Conservation (phyloP, 2,329 filamentous ascomycete genomes). For the Aureobasidium sp. region DNA sequence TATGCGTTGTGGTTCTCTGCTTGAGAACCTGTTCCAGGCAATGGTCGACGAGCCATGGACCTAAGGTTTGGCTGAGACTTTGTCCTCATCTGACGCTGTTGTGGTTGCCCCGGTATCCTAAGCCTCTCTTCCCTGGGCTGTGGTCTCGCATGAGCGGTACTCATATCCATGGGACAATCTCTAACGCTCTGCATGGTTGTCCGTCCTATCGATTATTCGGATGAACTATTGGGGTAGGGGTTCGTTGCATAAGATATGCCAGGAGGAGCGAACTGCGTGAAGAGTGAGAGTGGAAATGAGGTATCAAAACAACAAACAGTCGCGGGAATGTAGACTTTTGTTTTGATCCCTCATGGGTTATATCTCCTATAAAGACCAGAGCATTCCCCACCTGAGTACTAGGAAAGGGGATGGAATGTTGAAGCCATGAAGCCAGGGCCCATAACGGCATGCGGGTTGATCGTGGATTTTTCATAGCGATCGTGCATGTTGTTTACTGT, state of each 20-base stretch:
- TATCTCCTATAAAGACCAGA: conserved; percentile 10
- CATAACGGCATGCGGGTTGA: conserved; percentile 12
- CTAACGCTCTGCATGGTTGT: conserved; percentile 12
- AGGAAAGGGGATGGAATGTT: conserved; percentile 14
- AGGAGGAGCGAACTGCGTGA: conserved; percentile 3
- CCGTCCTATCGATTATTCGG: conserved; percentile 11
- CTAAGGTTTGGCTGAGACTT: conserved; percentile 11
- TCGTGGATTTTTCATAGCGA: conserved; percentile 9
- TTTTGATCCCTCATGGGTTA: conserved; percentile 4
- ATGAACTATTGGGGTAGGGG: conserved; percentile 13
- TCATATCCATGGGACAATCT: neutral
- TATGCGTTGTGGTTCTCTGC: neutral
- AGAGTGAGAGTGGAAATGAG: conserved; percentile 10
- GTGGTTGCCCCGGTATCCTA: conserved; percentile 13
- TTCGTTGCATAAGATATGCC: conserved; percentile 13
- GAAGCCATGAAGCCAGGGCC: conserved; percentile 13
- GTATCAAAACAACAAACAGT: conserved; percentile 14
- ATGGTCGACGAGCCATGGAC: neutral
- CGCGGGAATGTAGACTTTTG: conserved; percentile 14
- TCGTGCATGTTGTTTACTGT: conserved; percentile 2
- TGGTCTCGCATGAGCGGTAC: neutral
- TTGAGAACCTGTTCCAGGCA: neutral
- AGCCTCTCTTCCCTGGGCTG: conserved; percentile 12
- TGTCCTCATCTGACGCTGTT: neutral
- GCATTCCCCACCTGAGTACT: conserved; percentile 12